phyloP scores from a whole-genome alignment of 495 filamentous ascomycete species.

The Neurospora intermedia region DNA sequence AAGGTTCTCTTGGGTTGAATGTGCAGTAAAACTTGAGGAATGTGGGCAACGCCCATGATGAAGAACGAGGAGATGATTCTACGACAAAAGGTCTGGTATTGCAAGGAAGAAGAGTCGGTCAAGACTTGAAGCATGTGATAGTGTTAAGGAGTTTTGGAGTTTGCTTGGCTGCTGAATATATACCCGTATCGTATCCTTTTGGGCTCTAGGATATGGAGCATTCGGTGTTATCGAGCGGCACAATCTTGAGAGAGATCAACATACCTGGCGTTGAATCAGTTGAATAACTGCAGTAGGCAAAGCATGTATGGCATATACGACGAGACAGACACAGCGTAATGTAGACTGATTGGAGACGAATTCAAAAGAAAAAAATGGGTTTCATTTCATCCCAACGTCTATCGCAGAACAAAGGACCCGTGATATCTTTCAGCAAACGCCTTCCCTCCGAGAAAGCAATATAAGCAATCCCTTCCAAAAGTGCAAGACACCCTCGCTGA shows the following conservation, averaged over 20 bases:
- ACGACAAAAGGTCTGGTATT: not conserved
- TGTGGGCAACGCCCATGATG: not conserved
- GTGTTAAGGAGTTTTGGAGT: not conserved
- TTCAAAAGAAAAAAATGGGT: not conserved
- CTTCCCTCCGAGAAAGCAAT: not conserved
- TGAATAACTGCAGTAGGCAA: not conserved
- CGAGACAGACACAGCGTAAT: not conserved
- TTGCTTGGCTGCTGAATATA: not conserved
- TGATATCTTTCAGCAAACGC: not conserved
- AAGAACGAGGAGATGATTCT: not conserved
- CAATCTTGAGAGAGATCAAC: not conserved
- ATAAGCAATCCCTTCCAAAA: not conserved
- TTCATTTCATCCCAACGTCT: slow-evolving; percentile 1
- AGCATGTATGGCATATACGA: not conserved
- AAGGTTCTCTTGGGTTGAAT: slow-evolving; percentile 21
- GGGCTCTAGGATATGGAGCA: not conserved
- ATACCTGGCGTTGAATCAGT: not conserved
- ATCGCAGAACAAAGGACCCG: not conserved
- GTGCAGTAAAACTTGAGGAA: not conserved
- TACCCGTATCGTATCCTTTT: not conserved
- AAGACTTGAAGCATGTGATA: not conserved
- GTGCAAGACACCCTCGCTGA: not conserved
- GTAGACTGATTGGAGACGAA: not conserved
- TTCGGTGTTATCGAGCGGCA: not conserved
- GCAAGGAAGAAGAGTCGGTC: not conserved